Evolutionary conservation across 2,329 filamentous ascomycete species (phyloP).

Genomic region (Claviceps capensis): DNA sequence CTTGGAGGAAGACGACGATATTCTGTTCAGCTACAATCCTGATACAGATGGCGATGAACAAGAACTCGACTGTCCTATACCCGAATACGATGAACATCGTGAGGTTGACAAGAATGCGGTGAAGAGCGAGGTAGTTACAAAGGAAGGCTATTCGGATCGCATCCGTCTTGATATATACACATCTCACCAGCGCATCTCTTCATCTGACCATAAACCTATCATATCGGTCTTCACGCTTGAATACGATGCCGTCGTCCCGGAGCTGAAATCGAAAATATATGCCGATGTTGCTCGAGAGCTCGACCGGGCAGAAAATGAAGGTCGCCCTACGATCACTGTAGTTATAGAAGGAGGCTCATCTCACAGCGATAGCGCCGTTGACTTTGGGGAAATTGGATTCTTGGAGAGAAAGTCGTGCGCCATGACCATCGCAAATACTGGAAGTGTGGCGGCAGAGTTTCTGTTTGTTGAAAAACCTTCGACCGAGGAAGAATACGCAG

Average conservation of each 20-base stretch:
- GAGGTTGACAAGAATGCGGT: constrained; percentile 29
- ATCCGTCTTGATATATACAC: constrained; percentile 56
- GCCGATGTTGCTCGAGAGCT: constrained; percentile 78
- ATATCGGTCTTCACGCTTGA: constrained; percentile 70
- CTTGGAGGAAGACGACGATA: constrained; percentile 66
- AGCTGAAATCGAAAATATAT: constrained; percentile 71
- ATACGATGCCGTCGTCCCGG: constrained; percentile 75
- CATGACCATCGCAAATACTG: constrained; percentile 85
- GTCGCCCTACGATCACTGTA: constrained; percentile 67
- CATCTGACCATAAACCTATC: constrained; percentile 91
- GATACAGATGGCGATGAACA: constrained; percentile 51
- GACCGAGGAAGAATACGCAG: constrained; percentile 25
- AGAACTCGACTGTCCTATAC: constrained; percentile 13
- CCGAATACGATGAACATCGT: constrained; percentile 49
- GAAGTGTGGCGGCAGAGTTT: constrained; percentile 66
- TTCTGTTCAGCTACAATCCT: constrained; percentile 84
- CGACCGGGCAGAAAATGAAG: constrained; percentile 85
- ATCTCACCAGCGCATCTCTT: constrained; percentile 78
- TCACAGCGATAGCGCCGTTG: constrained; percentile 42
- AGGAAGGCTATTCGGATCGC: constrained; percentile 41
- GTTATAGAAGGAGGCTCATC: constrained; percentile 51
- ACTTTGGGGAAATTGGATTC: constrained; percentile 67
- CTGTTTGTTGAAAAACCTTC: constrained; percentile 62
- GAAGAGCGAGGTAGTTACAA: constrained; percentile 34
- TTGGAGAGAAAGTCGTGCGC: constrained; percentile 49